Percentiles rank a stretch among this genome's conserved stretches.
phyloP scores from a whole-genome alignment of 2,329 filamentous ascomycete species.

The Neofusicoccum umdonicola region DNA sequence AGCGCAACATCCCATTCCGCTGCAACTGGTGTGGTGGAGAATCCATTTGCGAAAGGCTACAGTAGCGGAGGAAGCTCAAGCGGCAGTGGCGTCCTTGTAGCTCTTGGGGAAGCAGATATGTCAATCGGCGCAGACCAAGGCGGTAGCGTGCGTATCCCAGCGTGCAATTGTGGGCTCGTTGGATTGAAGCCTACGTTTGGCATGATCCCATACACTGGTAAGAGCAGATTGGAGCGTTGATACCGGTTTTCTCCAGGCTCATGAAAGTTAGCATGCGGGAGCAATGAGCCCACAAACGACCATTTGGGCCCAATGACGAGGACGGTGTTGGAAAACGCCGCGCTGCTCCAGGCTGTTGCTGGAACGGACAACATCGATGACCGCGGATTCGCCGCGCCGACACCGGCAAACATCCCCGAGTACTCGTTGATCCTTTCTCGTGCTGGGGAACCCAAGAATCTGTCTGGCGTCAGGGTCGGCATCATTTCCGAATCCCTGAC shows the following conservation, averaged over 20 bases:
- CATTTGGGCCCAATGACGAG: conserved; percentile 49
- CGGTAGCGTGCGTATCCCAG: conserved; percentile 48
- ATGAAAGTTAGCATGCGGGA: conserved; percentile 30
- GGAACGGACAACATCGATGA: conserved; percentile 53
- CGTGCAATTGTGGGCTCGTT: conserved; percentile 37
- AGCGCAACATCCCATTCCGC: conserved; percentile 31
- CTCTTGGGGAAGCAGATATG: conserved; percentile 43
- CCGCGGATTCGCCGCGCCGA: conserved; percentile 33
- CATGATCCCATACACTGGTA: conserved; percentile 52
- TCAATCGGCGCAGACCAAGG: conserved; percentile 51
- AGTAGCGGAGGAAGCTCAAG: conserved; percentile 51
- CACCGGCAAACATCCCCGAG: conserved; percentile 25
- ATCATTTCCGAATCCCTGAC: conserved; percentile 31
- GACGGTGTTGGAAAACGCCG: conserved; percentile 43
- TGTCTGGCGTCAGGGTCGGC: conserved; percentile 30
- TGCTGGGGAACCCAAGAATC: conserved; percentile 21
- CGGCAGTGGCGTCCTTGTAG: conserved; percentile 49
- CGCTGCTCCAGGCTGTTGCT: conserved; percentile 45
- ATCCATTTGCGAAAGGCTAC: conserved; percentile 46
- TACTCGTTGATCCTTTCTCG: conserved; percentile 27
- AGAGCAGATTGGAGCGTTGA: background rate
- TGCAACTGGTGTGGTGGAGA: conserved; percentile 46
- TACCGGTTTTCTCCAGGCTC: too few relatives aligned
- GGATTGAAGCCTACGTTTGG: conserved; percentile 55
- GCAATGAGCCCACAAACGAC: conserved; percentile 52